A percentile compares a stretch with the other conserved stretches of the same genome.
These are phyloP conservation scores for Primulina eburnea DNA, from an alignment of 257 asterid species.

Conservation along the genomic window DNA sequence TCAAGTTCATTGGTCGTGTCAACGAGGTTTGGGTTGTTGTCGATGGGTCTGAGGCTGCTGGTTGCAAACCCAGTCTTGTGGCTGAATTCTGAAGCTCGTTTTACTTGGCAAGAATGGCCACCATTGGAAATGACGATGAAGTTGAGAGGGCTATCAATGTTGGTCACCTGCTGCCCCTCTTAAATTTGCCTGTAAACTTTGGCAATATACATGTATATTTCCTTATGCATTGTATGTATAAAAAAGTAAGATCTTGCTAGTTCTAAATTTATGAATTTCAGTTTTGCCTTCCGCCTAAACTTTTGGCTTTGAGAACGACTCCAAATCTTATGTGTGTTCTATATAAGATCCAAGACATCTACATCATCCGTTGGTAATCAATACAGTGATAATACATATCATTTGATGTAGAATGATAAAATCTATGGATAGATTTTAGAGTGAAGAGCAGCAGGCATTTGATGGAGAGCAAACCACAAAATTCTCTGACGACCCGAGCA, in stretches of 20 bases:
- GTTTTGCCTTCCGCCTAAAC: too few relatives aligned
- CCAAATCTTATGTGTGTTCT: not conserved
- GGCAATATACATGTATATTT: not conserved
- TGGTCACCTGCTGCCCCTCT: not conserved
- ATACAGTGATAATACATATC: too few relatives aligned
- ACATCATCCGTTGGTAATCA: too few relatives aligned
- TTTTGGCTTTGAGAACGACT: too few relatives aligned
- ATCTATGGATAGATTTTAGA: too few relatives aligned
- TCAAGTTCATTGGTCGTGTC: constrained; percentile 50
- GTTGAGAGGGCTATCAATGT: too few relatives aligned
- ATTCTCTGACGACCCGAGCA: not conserved
- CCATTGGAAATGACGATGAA: too few relatives aligned
- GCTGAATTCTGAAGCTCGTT: constrained; percentile 38
- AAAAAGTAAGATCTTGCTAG: not conserved
- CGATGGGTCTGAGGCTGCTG: constrained; percentile 45
- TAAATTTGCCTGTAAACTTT: not conserved
- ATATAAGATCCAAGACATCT: too few relatives aligned
- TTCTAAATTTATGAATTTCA: too few relatives aligned
- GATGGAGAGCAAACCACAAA: not conserved
- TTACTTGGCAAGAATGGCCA: not conserved
- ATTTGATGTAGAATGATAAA: too few relatives aligned
- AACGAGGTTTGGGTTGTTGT: constrained; percentile 90
- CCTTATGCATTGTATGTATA: not conserved
- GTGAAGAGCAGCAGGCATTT: too few relatives aligned
- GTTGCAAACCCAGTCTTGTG: constrained; percentile 38